Conservation (phyloP, 169 alveolate genomes). For the Condylostoma magnum region DNA sequence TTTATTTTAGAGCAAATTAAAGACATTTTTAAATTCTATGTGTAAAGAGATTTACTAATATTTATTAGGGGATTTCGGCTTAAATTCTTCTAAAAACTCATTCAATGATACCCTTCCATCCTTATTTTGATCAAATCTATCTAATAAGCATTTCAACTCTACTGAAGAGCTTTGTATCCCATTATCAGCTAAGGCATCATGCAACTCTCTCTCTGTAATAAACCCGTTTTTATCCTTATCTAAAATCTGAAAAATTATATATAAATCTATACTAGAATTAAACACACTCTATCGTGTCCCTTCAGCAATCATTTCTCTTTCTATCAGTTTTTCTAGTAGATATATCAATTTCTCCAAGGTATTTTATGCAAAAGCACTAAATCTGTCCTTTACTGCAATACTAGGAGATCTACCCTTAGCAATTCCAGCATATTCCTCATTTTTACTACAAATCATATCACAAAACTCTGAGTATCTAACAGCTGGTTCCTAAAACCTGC, state of each 20-base stretch:
- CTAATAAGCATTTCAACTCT: constrained; percentile 17
- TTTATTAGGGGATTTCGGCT: constrained; percentile 47
- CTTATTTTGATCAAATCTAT: constrained; percentile 57
- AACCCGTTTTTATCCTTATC: constrained; percentile 46
- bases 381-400: background rate
- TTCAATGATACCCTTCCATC: constrained; percentile 57
- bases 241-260: constrained; percentile 46
- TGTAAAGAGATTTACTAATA: background rate
- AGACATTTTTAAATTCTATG: background rate
- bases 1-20: too few species aligned
- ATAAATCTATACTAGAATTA: constrained; percentile 36
- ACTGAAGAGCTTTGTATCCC: background rate
- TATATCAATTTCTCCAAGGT: background rate
- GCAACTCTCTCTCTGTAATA: constrained; percentile 37
- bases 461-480: constrained; percentile 11
- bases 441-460: constrained; percentile 10
- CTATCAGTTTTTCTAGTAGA: background rate
- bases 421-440: constrained; percentile 20
- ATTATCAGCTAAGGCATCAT: background rate
- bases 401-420: background rate
- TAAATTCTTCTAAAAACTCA: constrained; percentile 56
- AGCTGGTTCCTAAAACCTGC: background rate
- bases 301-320: constrained; percentile 4
- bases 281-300: constrained; percentile 26
- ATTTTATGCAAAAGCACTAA: background rate